Evolutionary conservation across 345 rosid species (phyloP).

Genomic region (Lagerstroemia speciosa): DNA sequence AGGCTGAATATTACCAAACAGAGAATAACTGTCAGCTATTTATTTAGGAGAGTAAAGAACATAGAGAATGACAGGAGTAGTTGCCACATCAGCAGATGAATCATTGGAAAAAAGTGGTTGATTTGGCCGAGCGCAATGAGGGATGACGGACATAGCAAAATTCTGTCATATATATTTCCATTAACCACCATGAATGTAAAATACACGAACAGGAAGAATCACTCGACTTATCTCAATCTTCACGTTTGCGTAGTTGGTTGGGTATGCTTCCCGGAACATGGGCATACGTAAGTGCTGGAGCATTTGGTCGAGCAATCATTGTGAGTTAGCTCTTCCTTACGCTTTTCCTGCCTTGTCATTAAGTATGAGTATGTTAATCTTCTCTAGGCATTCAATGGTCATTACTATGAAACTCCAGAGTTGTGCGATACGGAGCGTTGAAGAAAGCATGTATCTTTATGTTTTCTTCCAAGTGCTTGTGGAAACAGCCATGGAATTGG

Average conservation of each 20-base stretch:
- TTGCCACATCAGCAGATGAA: too few relatives aligned
- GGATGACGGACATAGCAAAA: too few relatives aligned
- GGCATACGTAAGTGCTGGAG: slow-evolving; percentile 94
- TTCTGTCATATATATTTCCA: too few relatives aligned
- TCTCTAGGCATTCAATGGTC: background rate
- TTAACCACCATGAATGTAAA: too few relatives aligned
- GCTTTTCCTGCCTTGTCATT: background rate
- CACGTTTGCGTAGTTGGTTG: slow-evolving; percentile 3
- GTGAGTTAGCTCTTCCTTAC: slow-evolving; percentile 35
- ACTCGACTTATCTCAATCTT: background rate
- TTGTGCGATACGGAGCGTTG: background rate
- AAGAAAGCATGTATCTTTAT: background rate
- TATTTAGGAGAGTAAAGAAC: too few relatives aligned
- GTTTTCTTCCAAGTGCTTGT: background rate
- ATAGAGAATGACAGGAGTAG: too few relatives aligned
- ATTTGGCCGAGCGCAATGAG: too few relatives aligned
- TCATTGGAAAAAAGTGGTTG: too few relatives aligned
- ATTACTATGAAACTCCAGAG: background rate
- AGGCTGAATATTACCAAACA: too few relatives aligned
- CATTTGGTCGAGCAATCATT: slow-evolving; percentile 81
- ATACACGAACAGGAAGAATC: too few relatives aligned
- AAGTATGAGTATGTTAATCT: background rate
- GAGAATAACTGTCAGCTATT: too few relatives aligned
- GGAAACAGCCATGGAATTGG: background rate
- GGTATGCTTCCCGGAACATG: slow-evolving; percentile 94